Percentiles rank a stretch among this genome's conserved stretches.
Evolutionary conservation across 2,329 filamentous ascomycete species (phyloP).

Genomic region (Macrophomina phaseolina): DNA sequence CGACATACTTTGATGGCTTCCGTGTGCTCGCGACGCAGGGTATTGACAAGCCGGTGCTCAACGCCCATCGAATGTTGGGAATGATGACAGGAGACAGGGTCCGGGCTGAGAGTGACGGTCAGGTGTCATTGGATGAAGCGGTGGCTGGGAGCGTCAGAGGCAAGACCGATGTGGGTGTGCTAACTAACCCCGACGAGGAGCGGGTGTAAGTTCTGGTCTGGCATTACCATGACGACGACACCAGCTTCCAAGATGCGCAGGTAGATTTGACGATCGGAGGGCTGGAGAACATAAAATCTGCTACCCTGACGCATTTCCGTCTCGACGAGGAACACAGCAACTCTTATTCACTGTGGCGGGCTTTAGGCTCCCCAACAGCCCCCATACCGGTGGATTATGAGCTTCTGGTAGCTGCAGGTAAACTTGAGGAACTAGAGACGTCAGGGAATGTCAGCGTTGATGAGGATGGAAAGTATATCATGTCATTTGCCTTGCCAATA

Average conservation of each 20-base stretch:
- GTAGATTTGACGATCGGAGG: background rate
- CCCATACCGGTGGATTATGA: background rate
- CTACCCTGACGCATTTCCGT: constrained; percentile 13
- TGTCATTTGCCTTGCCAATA: background rate
- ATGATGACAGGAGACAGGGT: constrained; percentile 17
- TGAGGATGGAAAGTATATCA: background rate
- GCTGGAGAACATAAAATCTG: background rate
- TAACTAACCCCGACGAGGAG: constrained; percentile 8
- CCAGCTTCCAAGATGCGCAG: constrained; percentile 9
- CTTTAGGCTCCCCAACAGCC: background rate
- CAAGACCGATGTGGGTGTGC: constrained; percentile 5
- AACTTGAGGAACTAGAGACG: background rate
- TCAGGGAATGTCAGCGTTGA: background rate
- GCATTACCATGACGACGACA: constrained; percentile 27
- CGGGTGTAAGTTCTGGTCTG: constrained; percentile 9
- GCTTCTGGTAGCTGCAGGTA: background rate
- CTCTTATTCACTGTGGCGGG: background rate
- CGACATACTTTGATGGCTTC: constrained; percentile 16
- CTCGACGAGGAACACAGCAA: constrained; percentile 4
- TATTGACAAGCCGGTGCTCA: constrained; percentile 21
- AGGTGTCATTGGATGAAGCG: constrained; percentile 5
- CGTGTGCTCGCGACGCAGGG: constrained; percentile 18
- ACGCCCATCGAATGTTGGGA: constrained; percentile 24
- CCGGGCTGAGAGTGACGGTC: constrained; percentile 3
- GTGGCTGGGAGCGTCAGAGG: constrained; percentile 5